These are phyloP conservation scores for Verticillium nubilum DNA, from an alignment of 2,329 filamentous ascomycete species.

Conservation along the genomic window DNA sequence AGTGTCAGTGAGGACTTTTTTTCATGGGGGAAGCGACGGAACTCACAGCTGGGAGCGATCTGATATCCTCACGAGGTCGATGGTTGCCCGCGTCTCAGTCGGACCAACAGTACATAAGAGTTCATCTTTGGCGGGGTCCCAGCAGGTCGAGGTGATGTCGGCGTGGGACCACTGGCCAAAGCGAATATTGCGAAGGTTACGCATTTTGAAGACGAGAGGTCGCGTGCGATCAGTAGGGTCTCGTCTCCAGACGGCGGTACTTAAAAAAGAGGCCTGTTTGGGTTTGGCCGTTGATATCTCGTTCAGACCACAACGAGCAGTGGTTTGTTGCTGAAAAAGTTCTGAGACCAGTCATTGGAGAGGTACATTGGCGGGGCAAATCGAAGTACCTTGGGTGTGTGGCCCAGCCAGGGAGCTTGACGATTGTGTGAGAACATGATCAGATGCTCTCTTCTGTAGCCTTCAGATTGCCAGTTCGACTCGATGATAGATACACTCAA, in stretches of 20 bases:
- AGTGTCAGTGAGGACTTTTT: constrained; percentile 6
- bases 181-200: constrained; percentile 77
- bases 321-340: neutral
- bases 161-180: constrained; percentile 60
- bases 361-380: constrained; percentile 2
- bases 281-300: neutral
- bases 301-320: neutral
- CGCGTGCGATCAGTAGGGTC: neutral
- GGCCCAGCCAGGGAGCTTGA: neutral
- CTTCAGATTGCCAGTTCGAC: too few relatives aligned
- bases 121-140: constrained; percentile 76
- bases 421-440: too few relatives aligned
- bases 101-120: constrained; percentile 83
- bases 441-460: too few relatives aligned
- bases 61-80: constrained; percentile 62
- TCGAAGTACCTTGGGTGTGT: neutral
- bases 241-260: neutral
- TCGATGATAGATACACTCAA: too few relatives aligned
- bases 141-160: constrained; percentile 70
- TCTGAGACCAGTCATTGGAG: neutral
- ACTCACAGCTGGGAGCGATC: constrained; percentile 40
- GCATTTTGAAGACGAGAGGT: constrained; percentile 53
- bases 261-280: neutral
- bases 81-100: constrained; percentile 58
- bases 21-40: constrained; percentile 1